Evolutionary conservation across 1,284 basidiomycete genomes (phyloP).

Genomic region (Moesziomyces antarcticus): DNA sequence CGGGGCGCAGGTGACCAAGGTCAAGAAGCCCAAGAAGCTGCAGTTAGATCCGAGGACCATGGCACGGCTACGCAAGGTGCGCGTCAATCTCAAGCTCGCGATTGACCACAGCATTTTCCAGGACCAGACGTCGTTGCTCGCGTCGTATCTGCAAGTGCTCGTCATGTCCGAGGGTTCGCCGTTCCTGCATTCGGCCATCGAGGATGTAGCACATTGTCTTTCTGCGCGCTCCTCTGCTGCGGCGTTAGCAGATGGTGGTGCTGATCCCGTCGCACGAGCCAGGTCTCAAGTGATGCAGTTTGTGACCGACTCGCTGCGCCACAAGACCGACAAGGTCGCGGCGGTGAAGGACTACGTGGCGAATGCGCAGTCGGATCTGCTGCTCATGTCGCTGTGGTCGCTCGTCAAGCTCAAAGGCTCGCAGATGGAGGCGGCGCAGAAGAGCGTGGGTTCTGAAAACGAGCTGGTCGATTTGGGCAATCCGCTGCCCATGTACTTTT

Average conservation of each 20-base stretch:
- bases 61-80: slow-evolving; percentile 56
- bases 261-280: slow-evolving; percentile 37
- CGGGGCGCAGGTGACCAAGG: slow-evolving; percentile 13
- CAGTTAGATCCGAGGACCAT: slow-evolving; percentile 54
- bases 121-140: slow-evolving; percentile 59
- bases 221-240: slow-evolving; percentile 7
- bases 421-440: slow-evolving; percentile 10
- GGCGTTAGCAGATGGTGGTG: slow-evolving; percentile 18
- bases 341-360: slow-evolving; percentile 62
- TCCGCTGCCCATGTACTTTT: slow-evolving; percentile 54
- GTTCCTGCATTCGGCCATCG: slow-evolving; percentile 48
- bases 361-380: slow-evolving; percentile 61
- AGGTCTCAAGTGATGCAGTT: slow-evolving; percentile 52
- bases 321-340: slow-evolving; percentile 51
- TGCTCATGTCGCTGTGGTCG: slow-evolving; percentile 62
- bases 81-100: slow-evolving; percentile 62
- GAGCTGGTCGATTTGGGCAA: slow-evolving; percentile 47
- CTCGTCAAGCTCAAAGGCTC: slow-evolving; percentile 30
- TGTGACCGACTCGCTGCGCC: slow-evolving; percentile 47
- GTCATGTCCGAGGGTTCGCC: slow-evolving; percentile 57
- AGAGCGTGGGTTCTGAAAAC: slow-evolving; percentile 2
- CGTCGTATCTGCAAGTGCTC: slow-evolving; percentile 62
- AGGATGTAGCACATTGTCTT: slow-evolving; percentile 47
- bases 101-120: slow-evolving; percentile 60
- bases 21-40: slow-evolving; percentile 37